Base-by-base conservation (phyloP, 1,284 basidiomycete species). In the Psilocybe mexicana region DNA sequence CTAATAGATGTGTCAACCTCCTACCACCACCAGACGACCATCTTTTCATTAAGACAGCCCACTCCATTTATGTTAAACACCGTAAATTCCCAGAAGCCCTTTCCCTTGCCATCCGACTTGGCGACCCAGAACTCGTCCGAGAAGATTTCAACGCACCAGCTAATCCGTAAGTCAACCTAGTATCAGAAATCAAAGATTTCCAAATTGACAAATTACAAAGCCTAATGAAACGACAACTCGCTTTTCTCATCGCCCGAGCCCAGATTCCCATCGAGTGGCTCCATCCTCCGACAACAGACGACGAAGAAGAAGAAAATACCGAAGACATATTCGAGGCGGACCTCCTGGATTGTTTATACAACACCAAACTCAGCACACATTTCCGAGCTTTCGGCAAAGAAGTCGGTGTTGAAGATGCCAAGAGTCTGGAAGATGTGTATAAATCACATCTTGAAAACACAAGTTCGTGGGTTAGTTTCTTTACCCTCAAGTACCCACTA, bases 381-480 rank as follows among this genome's bases (percentile, higher is more conserved):
- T 98, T 99, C 83, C 86, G 87, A 54, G 87, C 88, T 28, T 99
- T 98, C 68, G 97, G 95, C 40, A 97, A 96, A 74, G 96, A 98
- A 72, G 81, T 99, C 55, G 94, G 90, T 52, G 96, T 98, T 3
- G 78, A 82, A 6, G 96, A 98, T 47, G 84, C 97, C 5, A 94
- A 93, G 78, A 91, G 88, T 52, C 78, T 98, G 55, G 97, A 99
- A 70, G 97, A 99, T 72, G 93, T 99, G 33, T 99, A 99, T 80
- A 99, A 99, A 75, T 88, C 89, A 6, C 96, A 99, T 76, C 80
- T 99, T 23, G 96, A 99, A 71, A 93, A 91, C 67, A 87, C 90
- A 1, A 81, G 93, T 88, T 71, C 67, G 83, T 77, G 12, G 43
- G 46, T 44, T 47, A n/a, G 43, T 35, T 18, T 36, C 2, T 7